phyloP scores from a whole-genome alignment of 2,329 filamentous ascomycete species.

The Teratosphaeria destructans region DNA sequence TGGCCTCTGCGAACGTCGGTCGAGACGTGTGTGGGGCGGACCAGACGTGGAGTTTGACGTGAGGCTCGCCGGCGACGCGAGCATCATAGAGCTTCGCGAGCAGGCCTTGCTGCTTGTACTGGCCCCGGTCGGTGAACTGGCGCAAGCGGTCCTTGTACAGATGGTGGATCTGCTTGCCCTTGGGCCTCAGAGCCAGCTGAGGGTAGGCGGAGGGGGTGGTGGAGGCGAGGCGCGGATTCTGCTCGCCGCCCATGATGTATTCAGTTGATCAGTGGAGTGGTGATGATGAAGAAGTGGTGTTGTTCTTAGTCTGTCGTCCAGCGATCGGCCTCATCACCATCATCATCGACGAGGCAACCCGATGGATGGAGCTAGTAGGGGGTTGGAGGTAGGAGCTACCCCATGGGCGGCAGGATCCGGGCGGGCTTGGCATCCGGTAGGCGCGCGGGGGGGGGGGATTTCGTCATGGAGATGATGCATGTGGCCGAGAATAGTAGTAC shows the following conservation, averaged over 20 bases:
- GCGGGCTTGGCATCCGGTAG: neutral
- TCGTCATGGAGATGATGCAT: neutral
- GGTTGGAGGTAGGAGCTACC: neutral
- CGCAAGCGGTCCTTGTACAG: slow-evolving; percentile 78
- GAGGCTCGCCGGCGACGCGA: slow-evolving; percentile 54
- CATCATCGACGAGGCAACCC: neutral
- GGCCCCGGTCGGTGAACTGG: slow-evolving; percentile 68
- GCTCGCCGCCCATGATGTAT: slow-evolving; percentile 29
- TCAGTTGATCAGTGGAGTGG: neutral
- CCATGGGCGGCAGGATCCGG: neutral
- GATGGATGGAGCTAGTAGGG: neutral
- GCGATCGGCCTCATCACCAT: neutral
- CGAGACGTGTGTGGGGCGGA: slow-evolving; percentile 62
- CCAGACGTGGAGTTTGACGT: slow-evolving; percentile 65
- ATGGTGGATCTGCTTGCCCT: slow-evolving; percentile 69
- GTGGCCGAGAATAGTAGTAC: neutral
- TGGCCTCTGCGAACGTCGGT: slow-evolving; percentile 78
- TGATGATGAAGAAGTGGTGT: neutral
- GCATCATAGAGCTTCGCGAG: slow-evolving; percentile 63
- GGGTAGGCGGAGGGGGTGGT: slow-evolving; percentile 32
- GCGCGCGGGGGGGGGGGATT: too few relatives aligned
- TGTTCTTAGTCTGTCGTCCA: neutral
- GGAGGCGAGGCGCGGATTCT: slow-evolving; percentile 14
- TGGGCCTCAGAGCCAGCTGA: slow-evolving; percentile 40
- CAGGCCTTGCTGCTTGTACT: slow-evolving; percentile 37